Conservation (phyloP, 192 early-diverging fungal species). For the Gamsiella multidivaricata region DNA sequence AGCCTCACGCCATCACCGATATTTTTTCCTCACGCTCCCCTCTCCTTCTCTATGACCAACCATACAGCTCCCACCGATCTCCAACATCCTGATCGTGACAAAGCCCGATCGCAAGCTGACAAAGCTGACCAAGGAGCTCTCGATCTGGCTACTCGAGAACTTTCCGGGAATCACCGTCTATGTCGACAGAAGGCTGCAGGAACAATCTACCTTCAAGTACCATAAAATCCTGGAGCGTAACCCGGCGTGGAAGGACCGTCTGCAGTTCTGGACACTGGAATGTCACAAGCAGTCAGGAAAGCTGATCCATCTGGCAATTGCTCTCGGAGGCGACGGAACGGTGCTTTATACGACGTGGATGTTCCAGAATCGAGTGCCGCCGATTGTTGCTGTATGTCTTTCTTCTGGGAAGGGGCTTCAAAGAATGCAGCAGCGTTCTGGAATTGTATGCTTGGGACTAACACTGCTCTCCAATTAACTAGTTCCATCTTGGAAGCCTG, state of each 20-base stretch:
- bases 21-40: background rate
- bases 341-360: slow-evolving; percentile 91
- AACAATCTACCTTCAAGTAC: slow-evolving; percentile 33
- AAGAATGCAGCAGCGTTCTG: too few species aligned
- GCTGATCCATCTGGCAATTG: slow-evolving; percentile 43
- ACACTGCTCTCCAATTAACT: slow-evolving; percentile 2
- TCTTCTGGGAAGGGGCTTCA: too few species aligned
- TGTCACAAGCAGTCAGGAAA: slow-evolving; percentile 16
- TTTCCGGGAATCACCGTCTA: slow-evolving; percentile 34
- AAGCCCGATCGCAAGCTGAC: slow-evolving; percentile 50
- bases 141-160: slow-evolving; percentile 27
- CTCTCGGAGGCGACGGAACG: slow-evolving; percentile 93
- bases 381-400: slow-evolving; percentile 68
- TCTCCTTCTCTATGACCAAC: too few species aligned
- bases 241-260: slow-evolving; percentile 28
- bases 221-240: slow-evolving; percentile 18
- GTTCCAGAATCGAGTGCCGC: slow-evolving; percentile 84
- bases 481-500: slow-evolving; percentile 91
- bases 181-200: slow-evolving; percentile 40
- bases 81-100: slow-evolving; percentile 47
- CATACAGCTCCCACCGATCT: slow-evolving; percentile 44
- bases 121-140: slow-evolving; percentile 36
- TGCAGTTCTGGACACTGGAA: slow-evolving; percentile 37
- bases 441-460: background rate
- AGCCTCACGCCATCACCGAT: too few species aligned